Evolutionary conservation across 768 basidiomycete species (phyloP).

Genomic region (Tubosaeta brunneosetosa): DNA sequence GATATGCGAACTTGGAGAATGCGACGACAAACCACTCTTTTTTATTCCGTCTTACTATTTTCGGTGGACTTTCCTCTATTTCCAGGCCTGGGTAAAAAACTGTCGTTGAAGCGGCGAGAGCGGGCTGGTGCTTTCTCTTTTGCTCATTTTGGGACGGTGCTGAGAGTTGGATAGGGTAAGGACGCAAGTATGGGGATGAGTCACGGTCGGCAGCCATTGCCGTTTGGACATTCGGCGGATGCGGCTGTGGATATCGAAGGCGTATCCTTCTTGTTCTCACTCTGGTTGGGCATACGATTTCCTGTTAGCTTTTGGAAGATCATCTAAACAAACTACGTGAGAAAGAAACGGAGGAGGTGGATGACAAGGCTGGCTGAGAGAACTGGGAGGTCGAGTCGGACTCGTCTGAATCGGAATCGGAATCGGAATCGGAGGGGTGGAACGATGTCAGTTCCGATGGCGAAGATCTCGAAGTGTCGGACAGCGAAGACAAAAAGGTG

Average conservation of each 20-base stretch:
- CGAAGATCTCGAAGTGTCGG: constrained; percentile 66
- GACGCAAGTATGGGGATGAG: constrained; percentile 75
- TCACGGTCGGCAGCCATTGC: constrained; percentile 60
- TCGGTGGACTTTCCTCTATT: too few relatives aligned
- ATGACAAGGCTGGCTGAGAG: constrained; percentile 74
- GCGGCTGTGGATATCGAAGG: constrained; percentile 88
- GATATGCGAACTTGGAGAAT: too few relatives aligned
- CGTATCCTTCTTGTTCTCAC: constrained; percentile 23
- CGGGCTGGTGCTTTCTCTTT: constrained; percentile 44
- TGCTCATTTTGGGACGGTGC: background rate
- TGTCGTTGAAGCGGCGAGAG: constrained; percentile 84
- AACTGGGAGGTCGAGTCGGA: constrained; percentile 87
- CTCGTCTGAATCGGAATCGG: constrained; percentile 52
- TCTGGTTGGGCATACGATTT: background rate
- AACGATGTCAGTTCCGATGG: constrained; percentile 70
- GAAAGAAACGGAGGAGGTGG: constrained; percentile 53
- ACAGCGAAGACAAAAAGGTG: constrained; percentile 72
- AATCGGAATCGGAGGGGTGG: constrained; percentile 68
- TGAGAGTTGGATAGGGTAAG: constrained; percentile 62
- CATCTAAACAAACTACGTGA: constrained; percentile 70
- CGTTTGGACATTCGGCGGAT: constrained; percentile 75
- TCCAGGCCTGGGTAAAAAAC: too few relatives aligned
- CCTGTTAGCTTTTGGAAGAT: constrained; percentile 73
- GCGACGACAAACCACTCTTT: too few relatives aligned
- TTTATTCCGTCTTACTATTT: too few relatives aligned